Evolutionary conservation across 1,139 yeast genomes (phyloP).

Genomic region (Lodderomyces pseudojiufengensis): DNA sequence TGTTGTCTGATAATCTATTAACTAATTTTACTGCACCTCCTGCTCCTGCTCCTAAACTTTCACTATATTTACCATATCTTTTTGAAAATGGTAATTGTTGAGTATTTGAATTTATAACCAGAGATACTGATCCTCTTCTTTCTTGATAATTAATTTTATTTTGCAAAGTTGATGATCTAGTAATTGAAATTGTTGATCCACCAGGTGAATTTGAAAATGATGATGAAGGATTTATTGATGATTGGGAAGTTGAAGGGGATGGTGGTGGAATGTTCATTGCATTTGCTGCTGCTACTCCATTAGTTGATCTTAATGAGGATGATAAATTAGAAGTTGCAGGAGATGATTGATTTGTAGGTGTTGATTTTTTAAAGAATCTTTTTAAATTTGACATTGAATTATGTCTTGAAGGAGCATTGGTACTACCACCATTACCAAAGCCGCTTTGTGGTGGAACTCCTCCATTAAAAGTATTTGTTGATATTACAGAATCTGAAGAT

Average conservation of each 20-base stretch:
- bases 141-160: conserved; percentile 34
- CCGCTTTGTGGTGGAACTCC: too few relatives aligned
- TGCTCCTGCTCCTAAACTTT: conserved; percentile 91
- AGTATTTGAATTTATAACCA: conserved; percentile 20
- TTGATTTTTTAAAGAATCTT: conserved; percentile 53
- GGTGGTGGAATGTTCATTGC: conserved; percentile 13
- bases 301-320: conserved; percentile 32
- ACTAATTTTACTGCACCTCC: conserved; percentile 88
- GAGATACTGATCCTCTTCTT: conserved; percentile 38
- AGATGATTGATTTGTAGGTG: conserved; percentile 24
- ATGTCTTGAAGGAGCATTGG: conserved; percentile 35
- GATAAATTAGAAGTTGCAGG: conserved; percentile 37
- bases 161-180: conserved; percentile 28
- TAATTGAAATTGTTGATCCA: conserved; percentile 21
- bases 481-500: conserved; percentile 33
- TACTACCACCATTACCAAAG: neutral
- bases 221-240: conserved; percentile 30
- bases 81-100: conserved; percentile 59
- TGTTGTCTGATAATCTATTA: conserved; percentile 62
- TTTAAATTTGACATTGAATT: conserved; percentile 74
- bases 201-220: conserved; percentile 17
- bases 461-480: conserved; percentile 7
- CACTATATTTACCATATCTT: conserved; percentile 79
- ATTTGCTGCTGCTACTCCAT: conserved; percentile 10
- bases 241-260: conserved; percentile 22